Conservation (phyloP, 345 rosid genomes). For the Gossypium ekmanianum region DNA sequence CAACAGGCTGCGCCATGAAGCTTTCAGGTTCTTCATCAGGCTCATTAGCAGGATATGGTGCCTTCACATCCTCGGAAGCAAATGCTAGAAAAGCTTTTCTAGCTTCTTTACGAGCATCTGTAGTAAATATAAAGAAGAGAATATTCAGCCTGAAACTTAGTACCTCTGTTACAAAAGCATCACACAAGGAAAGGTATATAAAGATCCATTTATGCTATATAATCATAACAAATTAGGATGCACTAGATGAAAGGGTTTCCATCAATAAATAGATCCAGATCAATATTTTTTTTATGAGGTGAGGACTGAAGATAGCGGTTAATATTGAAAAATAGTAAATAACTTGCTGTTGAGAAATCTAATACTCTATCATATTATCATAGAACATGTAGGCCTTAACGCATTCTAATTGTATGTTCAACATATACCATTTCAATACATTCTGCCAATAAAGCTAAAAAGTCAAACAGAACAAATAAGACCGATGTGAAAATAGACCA, state of each 20-base stretch:
- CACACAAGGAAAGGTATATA: background rate
- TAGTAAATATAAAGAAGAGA: constrained; percentile 11
- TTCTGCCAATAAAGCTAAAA: background rate
- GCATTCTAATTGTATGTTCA: background rate
- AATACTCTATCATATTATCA: background rate
- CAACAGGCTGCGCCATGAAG: constrained; percentile 32
- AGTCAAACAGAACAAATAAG: background rate
- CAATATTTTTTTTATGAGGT: background rate
- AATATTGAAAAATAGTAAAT: background rate
- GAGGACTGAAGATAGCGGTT: background rate
- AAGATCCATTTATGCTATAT: background rate
- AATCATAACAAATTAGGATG: background rate
- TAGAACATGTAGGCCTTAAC: background rate
- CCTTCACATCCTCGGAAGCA: constrained; percentile 53
- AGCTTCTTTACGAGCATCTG: constrained; percentile 96
- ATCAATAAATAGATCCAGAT: background rate
- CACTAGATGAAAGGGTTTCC: background rate
- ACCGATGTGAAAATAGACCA: background rate
- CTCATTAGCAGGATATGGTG: constrained; percentile 30
- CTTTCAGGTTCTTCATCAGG: constrained; percentile 36
- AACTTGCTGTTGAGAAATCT: background rate
- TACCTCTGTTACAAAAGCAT: background rate
- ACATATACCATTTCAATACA: background rate
- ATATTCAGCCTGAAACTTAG: background rate
- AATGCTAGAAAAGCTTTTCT: constrained; percentile 93